Percentiles rank a stretch among this genome's conserved stretches.
Evolutionary conservation across 352 stramenopile species (phyloP).

Genomic region (Phytophthora fragariae): DNA sequence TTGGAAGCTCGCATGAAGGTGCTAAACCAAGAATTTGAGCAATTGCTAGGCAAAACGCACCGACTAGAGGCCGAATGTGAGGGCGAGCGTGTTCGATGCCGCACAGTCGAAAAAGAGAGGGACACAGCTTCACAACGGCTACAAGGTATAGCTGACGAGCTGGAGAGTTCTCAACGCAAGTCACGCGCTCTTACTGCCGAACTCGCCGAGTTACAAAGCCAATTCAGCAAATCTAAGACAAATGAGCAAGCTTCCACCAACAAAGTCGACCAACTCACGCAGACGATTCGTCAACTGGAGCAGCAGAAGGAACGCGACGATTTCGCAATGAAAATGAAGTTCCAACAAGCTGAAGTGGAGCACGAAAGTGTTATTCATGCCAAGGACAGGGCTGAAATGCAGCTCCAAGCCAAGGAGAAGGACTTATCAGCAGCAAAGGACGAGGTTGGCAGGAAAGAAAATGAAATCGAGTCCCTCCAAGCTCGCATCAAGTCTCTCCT

Average conservation of each 20-base stretch:
- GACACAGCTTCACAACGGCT: slow-evolving; percentile 38
- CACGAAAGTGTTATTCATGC: slow-evolving; percentile 26
- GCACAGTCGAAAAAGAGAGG: slow-evolving; percentile 50
- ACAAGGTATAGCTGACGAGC: slow-evolving; percentile 39
- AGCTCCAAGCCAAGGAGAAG: slow-evolving; percentile 45
- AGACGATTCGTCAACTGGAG: slow-evolving; percentile 39
- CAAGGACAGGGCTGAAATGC: slow-evolving; percentile 41
- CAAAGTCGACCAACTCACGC: slow-evolving; percentile 37
- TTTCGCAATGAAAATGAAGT: slow-evolving; percentile 43
- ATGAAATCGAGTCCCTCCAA: slow-evolving; percentile 43
- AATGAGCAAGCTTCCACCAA: slow-evolving; percentile 50
- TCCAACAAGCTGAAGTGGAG: slow-evolving; percentile 48
- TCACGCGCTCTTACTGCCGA: slow-evolving; percentile 33
- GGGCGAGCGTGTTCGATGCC: slow-evolving; percentile 35
- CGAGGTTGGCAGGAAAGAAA: slow-evolving; percentile 26
- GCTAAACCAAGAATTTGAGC: slow-evolving; percentile 48
- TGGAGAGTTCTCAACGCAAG: slow-evolving; percentile 41
- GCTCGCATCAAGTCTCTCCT: slow-evolving; percentile 42
- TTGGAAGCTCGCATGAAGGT: slow-evolving; percentile 35
- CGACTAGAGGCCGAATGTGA: slow-evolving; percentile 39
- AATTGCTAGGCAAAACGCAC: slow-evolving; percentile 32
- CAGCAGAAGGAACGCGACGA: slow-evolving; percentile 51
- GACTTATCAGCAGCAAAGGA: slow-evolving; percentile 38
- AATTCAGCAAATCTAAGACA: slow-evolving; percentile 49
- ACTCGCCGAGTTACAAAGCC: slow-evolving; percentile 39